Percentiles rank a stretch among this genome's conserved stretches.
phyloP scores from a whole-genome alignment of 163 green algal genomes.

The Chloromonas sp. region DNA sequence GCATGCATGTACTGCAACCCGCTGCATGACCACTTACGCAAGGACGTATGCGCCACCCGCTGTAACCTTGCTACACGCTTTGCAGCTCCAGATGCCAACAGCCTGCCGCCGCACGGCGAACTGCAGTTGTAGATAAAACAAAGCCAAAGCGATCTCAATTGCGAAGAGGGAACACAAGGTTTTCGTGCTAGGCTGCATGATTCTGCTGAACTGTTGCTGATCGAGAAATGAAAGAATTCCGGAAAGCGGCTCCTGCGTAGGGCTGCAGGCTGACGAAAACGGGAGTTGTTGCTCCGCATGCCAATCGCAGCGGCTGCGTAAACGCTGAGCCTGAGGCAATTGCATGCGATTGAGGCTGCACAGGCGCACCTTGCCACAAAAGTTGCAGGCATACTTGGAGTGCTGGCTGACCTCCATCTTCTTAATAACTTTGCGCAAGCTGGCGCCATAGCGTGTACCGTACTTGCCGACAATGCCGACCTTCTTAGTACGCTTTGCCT shows the following conservation, averaged over 20 bases:
- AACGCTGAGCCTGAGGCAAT: neutral
- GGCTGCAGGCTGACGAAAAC: no score
- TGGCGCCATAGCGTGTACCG: constrained; percentile 95
- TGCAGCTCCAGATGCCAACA: constrained; percentile 98
- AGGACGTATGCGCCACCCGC: constrained; percentile 93
- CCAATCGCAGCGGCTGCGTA: neutral
- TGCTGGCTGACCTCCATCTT: constrained; percentile 99
- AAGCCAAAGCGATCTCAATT: neutral
- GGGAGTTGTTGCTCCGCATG: neutral
- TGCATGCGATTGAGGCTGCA: neutral
- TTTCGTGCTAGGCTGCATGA: neutral
- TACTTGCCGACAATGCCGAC: constrained; percentile 99
- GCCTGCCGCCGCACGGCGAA: constrained; percentile 85
- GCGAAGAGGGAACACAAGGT: neutral
- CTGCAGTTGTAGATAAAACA: constrained; percentile 41
- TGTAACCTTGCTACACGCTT: constrained; percentile 86
- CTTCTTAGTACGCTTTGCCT: constrained; percentile 99
- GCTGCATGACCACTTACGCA: constrained; percentile 50
- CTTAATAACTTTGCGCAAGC: constrained; percentile 90
- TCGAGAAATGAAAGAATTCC: no score
- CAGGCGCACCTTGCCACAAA: constrained; percentile 92
- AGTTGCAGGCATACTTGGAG: constrained; percentile 98
- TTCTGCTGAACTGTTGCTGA: neutral
- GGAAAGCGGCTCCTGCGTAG: no score
- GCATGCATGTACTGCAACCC: neutral